phyloP scores from a whole-genome alignment of 371 early-diverging fungal species.

The Lichtheimia ramosa region DNA sequence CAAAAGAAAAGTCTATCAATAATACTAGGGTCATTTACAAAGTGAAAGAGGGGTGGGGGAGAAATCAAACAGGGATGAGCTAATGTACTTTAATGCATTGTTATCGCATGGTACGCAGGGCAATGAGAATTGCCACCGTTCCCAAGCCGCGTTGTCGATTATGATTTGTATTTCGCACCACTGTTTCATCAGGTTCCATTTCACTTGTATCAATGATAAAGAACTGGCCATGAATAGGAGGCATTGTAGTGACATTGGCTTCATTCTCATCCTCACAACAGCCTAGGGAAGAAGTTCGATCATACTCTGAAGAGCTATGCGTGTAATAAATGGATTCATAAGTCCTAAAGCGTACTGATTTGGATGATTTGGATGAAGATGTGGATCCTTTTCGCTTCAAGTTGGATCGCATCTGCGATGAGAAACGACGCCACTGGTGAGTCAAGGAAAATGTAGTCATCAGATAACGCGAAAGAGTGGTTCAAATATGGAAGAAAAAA shows the following conservation, averaged over 20 bases:
- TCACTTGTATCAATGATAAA: conserved; percentile 15
- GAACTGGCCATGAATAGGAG: conserved; percentile 16
- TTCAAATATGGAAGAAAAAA: too few species aligned
- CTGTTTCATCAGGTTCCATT: conserved; percentile 7
- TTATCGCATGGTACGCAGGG: conserved; percentile 24
- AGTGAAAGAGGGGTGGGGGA: neutral
- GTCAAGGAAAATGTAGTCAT: conserved; percentile 6
- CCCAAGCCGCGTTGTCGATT: conserved; percentile 20
- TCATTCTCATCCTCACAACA: too few species aligned
- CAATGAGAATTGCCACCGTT: conserved; percentile 20
- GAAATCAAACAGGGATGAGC: neutral
- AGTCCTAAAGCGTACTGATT: conserved; percentile 37
- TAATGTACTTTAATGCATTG: neutral
- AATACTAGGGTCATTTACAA: neutral
- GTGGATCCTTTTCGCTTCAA: conserved; percentile 16
- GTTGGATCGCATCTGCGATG: conserved; percentile 11
- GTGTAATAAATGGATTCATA: conserved; percentile 41
- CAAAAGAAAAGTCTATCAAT: neutral
- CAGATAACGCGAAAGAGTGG: too few species aligned
- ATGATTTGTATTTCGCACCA: conserved; percentile 20
- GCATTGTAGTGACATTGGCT: conserved; percentile 14
- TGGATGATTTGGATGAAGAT: conserved; percentile 11
- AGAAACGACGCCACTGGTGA: conserved; percentile 14
- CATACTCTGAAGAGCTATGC: conserved; percentile 41
- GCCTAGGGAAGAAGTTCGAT: conserved; percentile 25